phyloP scores from a whole-genome alignment of 495 filamentous ascomycete genomes.

The Talaromyces thailandensis region DNA sequence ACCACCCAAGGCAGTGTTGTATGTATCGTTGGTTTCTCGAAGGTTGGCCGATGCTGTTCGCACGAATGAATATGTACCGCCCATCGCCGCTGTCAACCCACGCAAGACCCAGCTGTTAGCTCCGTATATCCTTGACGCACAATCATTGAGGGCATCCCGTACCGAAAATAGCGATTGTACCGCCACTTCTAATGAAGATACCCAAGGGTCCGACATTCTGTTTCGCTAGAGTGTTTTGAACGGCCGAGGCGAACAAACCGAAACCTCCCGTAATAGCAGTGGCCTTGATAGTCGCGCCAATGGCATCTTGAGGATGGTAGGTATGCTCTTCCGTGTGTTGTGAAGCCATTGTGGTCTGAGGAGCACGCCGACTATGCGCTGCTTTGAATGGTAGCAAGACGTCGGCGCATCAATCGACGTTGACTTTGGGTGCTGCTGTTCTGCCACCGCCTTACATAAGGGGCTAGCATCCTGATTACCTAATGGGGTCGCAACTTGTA shows the following conservation, averaged over 20 bases:
- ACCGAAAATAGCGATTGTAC: conserved; percentile 61
- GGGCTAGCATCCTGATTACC: neutral
- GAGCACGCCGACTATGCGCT: conserved; percentile 14
- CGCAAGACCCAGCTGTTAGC: conserved; percentile 15
- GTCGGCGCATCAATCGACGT: conserved; percentile 3
- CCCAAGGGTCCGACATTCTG: conserved; percentile 69
- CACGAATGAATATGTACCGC: conserved; percentile 70
- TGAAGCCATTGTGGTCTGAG: conserved; percentile 36
- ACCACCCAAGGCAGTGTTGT: conserved; percentile 62
- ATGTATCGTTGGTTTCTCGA: conserved; percentile 63
- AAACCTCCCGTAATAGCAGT: conserved; percentile 54
- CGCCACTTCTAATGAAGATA: conserved; percentile 63
- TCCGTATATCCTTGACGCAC: neutral
- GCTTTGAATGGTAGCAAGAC: conserved; percentile 8
- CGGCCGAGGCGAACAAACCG: conserved; percentile 63
- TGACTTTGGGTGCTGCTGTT: neutral
- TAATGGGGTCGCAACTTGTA: neutral
- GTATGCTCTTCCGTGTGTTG: conserved; percentile 36
- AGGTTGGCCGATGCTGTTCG: conserved; percentile 66
- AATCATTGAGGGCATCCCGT: conserved; percentile 9
- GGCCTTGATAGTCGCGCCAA: conserved; percentile 54
- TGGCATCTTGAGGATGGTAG: conserved; percentile 75
- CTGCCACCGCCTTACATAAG: conserved; percentile 8
- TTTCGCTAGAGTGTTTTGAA: conserved; percentile 77
- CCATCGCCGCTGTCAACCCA: conserved; percentile 58